Conservation (phyloP, 1,284 basidiomycete species). For the Ceratobasidium sp. region DNA sequence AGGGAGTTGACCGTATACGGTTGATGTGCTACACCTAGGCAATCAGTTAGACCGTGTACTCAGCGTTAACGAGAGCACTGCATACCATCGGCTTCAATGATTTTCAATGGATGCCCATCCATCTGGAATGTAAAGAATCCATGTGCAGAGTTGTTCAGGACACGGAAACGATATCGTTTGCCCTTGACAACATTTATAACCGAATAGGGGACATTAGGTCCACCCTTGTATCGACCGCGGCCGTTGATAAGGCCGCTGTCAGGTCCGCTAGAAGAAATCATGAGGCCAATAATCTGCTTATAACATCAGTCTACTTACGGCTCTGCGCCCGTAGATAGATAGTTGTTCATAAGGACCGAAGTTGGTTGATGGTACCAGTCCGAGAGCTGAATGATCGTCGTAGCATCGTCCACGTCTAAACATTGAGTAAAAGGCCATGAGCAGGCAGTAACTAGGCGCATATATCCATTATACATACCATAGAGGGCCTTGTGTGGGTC, state of each 20-base stretch:
- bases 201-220: conserved; percentile 49
- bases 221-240: conserved; percentile 54
- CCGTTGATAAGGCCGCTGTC: conserved; percentile 63
- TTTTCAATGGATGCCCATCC: conserved; percentile 43
- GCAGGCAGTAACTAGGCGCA: neutral
- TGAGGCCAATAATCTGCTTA: conserved; percentile 37
- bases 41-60: neutral
- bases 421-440: neutral
- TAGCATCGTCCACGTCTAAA: conserved; percentile 32
- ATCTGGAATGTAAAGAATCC: conserved; percentile 45
- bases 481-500: conserved; percentile 35
- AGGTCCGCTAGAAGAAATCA: conserved; percentile 48
- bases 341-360: conserved; percentile 39
- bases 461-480: neutral
- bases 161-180: conserved; percentile 60
- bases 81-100: conserved; percentile 51
- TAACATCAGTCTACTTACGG: conserved; percentile 23
- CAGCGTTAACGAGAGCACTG: conserved; percentile 41
- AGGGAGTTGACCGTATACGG: conserved; percentile 19
- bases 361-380: conserved; percentile 55
- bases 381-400: conserved; percentile 53
- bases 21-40: conserved; percentile 3
- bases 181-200: conserved; percentile 51
- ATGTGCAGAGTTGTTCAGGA: conserved; percentile 56
- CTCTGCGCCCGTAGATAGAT: conserved; percentile 5